These are phyloP conservation scores for Annulohypoxylon moriforme DNA, from an alignment of 495 filamentous ascomycete species.

Conservation along the genomic window DNA sequence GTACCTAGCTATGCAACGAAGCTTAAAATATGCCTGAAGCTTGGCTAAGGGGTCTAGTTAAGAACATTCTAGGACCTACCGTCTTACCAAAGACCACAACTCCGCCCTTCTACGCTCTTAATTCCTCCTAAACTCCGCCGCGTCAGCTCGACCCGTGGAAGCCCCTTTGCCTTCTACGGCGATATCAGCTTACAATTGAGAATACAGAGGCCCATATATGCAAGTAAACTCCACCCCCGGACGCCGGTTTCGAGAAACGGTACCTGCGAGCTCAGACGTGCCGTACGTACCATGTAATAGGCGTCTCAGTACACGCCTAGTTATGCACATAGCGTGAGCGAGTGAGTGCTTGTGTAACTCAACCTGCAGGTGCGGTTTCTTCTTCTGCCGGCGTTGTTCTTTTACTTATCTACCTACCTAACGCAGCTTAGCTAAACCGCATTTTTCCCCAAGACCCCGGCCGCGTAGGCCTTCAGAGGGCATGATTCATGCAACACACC, in stretches of 20 bases:
- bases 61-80: neutral
- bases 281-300: neutral
- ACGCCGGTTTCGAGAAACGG: neutral
- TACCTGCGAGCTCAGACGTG: neutral
- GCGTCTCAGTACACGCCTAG: neutral
- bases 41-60: neutral
- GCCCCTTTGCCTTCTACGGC: neutral
- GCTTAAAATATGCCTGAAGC: neutral
- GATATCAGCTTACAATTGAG: neutral
- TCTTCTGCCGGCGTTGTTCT: constrained; percentile 2
- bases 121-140: neutral
- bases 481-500: constrained; percentile 30
- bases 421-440: constrained; percentile 15
- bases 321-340: neutral
- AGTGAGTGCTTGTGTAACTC: constrained; percentile 11
- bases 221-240: neutral
- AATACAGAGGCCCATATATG: neutral
- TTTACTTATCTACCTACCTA: constrained; percentile 34
- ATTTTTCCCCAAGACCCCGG: neutral
- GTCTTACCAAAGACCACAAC: neutral
- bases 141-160: neutral
- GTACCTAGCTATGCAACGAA: neutral
- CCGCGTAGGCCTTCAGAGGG: neutral
- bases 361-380: constrained; percentile 10
- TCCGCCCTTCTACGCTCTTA: neutral